Evolutionary conservation across 108 stramenopile genomes (phyloP).

Genomic region (Nitzschia putrida): DNA sequence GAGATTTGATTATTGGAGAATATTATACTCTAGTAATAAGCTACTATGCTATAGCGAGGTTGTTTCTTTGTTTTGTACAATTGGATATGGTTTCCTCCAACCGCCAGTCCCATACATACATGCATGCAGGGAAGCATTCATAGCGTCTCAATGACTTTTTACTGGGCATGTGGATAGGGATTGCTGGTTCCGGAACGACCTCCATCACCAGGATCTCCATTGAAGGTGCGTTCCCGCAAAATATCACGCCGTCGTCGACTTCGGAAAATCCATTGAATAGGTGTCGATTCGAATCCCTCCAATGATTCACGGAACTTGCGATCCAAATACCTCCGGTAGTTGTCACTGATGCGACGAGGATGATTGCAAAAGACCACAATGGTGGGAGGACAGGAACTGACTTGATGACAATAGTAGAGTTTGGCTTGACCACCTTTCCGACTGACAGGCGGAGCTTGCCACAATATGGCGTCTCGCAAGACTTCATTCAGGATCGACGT

Average conservation of each 20-base stretch:
- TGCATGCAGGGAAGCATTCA: too few species aligned
- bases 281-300: slow-evolving; percentile 92
- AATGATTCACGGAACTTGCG: slow-evolving; percentile 94
- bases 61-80: too few species aligned
- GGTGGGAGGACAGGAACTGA: slow-evolving; percentile 90
- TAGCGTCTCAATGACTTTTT: too few species aligned
- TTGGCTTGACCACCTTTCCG: slow-evolving; percentile 88
- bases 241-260: slow-evolving; percentile 88
- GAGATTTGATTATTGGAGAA: too few species aligned
- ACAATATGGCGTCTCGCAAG: slow-evolving; percentile 91
- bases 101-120: too few species aligned
- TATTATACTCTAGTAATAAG: too few species aligned
- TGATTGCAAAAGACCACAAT: slow-evolving; percentile 95
- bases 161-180: slow-evolving; percentile 79
- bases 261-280: slow-evolving; percentile 94
- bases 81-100: too few species aligned
- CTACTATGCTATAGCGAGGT: too few species aligned
- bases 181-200: slow-evolving; percentile 71
- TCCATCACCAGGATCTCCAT: slow-evolving; percentile 81
- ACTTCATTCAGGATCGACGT: slow-evolving; percentile 96
- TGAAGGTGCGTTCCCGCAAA: slow-evolving; percentile 66
- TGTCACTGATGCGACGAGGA: slow-evolving; percentile 90
- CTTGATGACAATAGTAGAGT: slow-evolving; percentile 95
- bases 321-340: slow-evolving; percentile 93
- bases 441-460: slow-evolving; percentile 93